Conservation (phyloP, 2,329 filamentous ascomycete genomes). For the Cladosporium sp. region DNA sequence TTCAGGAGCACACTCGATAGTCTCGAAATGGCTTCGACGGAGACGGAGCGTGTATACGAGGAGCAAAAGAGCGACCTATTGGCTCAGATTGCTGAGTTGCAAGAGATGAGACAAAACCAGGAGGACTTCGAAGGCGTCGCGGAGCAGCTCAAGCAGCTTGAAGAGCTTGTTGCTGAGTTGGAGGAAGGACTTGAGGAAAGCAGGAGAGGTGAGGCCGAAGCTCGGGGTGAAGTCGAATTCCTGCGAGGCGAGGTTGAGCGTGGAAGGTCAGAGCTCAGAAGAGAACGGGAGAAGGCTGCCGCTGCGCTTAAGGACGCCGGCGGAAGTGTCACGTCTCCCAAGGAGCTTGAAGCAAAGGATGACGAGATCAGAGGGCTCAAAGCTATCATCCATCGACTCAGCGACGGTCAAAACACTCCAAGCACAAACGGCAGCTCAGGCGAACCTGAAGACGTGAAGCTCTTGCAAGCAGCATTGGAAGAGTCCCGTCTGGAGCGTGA, state of each 20-base stretch:
- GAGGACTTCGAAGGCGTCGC: conserved; percentile 92
- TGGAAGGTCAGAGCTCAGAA: conserved; percentile 79
- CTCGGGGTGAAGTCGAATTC: conserved; percentile 93
- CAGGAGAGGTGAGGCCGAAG: conserved; percentile 89
- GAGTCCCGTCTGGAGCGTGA: conserved; percentile 78
- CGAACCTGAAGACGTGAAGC: conserved; percentile 49
- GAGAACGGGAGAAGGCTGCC: conserved; percentile 81
- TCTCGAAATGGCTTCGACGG: conserved; percentile 88
- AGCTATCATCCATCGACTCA: conserved; percentile 95
- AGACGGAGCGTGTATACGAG: conserved; percentile 95
- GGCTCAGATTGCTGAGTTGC: conserved; percentile 71
- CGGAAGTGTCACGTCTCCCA: conserved; percentile 49
- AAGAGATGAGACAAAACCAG: conserved; percentile 74
- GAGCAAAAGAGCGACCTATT: conserved; percentile 84
- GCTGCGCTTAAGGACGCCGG: conserved; percentile 56
- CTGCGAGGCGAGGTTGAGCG: conserved; percentile 91
- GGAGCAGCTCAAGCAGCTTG: conserved; percentile 86
- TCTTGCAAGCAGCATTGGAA: conserved; percentile 62
- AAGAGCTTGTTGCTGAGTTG: conserved; percentile 93
- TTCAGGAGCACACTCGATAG: conserved; percentile 97
- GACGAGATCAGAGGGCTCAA: conserved; percentile 97
- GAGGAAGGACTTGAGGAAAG: conserved; percentile 97
- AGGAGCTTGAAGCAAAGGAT: conserved; percentile 89
- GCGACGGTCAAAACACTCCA: conserved; percentile 61
- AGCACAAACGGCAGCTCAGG: conserved; percentile 28